Base-by-base conservation (phyloP, 2,329 filamentous ascomycete genomes). In the Sarocladium kiliense region DNA sequence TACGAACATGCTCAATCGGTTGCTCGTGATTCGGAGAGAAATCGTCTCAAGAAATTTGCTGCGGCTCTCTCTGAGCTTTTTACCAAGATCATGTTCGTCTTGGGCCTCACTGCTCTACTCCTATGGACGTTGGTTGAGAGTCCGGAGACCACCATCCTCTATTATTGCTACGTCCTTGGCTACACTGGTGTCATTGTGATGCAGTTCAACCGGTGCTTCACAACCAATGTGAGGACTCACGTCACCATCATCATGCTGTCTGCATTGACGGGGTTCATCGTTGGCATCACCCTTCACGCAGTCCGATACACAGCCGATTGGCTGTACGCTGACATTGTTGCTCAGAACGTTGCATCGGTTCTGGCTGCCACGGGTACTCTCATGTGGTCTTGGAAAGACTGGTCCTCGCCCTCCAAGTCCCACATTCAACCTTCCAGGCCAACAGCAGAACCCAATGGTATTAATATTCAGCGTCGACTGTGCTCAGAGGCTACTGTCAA, bases 191-290 rank as follows among this genome's bases (percentile, higher is more conserved):
- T 71, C 53, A 64, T 73, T 50, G 30, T 72, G 19, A 71, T 72
- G 58, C 70, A 73, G 55, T 71, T 71, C 63, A 73, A 73, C 58
- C 65, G 70, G 6, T 71, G 70, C 57, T 73, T 73, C 60, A 71
- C 70, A 14, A 70, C 63, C 2, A 66, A 70, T 54, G 62, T 70
- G 36, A 59, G 58, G 41, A 61, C 63, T 3, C 70, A 72, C 53
- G 64, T 71, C 45, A 61, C 60, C 21, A 66, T 66, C 7, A 67
- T 72, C 49, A 63, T 72, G n/a, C 58, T 58, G 16, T 64, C 67
- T 1, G 67, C 67, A 1, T 53, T 60, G 14, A 42, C 65, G 5
- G 70, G 70, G 0, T 71, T 70, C 50, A 37, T 66, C 9, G 60
- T 64, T 1, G 70, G 70, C 12, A 67, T 67, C 26, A 56, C 64